phyloP scores from a whole-genome alignment of 352 stramenopile genomes.

The Blastocystis sp. region DNA sequence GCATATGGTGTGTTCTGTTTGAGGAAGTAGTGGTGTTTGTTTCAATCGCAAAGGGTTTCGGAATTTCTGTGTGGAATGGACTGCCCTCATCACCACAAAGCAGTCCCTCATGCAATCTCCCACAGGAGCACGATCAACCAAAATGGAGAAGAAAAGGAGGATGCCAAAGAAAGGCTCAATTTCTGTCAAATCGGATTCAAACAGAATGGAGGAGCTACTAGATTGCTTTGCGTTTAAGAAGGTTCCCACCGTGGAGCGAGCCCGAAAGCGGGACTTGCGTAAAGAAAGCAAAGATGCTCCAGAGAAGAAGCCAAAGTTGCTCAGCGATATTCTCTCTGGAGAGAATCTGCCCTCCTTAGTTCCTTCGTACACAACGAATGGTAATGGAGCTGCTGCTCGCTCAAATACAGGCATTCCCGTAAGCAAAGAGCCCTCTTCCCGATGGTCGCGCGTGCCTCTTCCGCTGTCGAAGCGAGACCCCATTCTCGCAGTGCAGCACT shows the following conservation, averaged over 20 bases:
- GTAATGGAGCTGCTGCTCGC: background rate
- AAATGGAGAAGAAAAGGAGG: too few relatives aligned
- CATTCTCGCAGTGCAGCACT: constrained; percentile 16
- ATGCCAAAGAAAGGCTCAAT: too few relatives aligned
- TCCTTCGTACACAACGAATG: constrained; percentile 46
- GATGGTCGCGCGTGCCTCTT: background rate
- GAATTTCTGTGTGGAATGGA: too few relatives aligned
- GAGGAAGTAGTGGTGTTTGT: background rate
- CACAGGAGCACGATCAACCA: too few relatives aligned
- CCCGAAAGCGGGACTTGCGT: background rate
- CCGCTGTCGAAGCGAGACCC: background rate
- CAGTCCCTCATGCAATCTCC: too few relatives aligned
- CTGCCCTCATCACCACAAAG: too few relatives aligned
- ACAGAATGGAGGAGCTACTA: constrained; percentile 45
- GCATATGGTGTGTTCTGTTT: background rate
- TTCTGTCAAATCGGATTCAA: background rate
- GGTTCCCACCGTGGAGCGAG: constrained; percentile 37
- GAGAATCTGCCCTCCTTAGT: constrained; percentile 28
- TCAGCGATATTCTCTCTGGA: constrained; percentile 39
- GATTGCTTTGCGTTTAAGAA: constrained; percentile 35
- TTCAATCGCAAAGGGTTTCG: background rate
- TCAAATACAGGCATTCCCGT: constrained; percentile 31
- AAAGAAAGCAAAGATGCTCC: background rate
- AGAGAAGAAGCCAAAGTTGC: constrained; percentile 12
- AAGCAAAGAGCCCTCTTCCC: constrained; percentile 3